Evolutionary conservation across 2,329 filamentous ascomycete genomes (phyloP), one percentile per base, ranked within the genome.

Genomic region (Didymella keratinophila): DNA sequence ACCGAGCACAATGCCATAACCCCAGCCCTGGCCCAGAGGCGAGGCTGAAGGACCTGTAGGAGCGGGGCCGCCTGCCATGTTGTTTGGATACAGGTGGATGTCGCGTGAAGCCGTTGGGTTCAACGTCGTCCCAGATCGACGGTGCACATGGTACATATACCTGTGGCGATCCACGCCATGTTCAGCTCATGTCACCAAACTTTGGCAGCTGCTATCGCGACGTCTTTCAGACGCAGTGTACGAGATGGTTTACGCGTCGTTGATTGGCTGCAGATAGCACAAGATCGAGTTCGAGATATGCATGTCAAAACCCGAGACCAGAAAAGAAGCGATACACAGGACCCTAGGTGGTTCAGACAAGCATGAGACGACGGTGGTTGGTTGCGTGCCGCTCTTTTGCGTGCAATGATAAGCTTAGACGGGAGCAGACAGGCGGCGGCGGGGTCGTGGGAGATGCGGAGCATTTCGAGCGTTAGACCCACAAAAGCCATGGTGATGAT

Each of bases 1-100:
- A 39, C 72, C 72, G 54, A 75, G 61, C 11, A 75, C 66, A 30
- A 74, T 70, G 16, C 72, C 72, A 67, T 75, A 75, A n/a, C 71
- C 71, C 69, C 69, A 71, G 52, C 55, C 68, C 54, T 70, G 69
- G 3, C 68, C 67, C 25, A 71, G 48, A 47, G 69, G 68, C n/a
- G 63, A 67, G 36, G 66, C 66, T 20, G 67, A 64, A 42, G 68
- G 65, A 25, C 68, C 67, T 20, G 66, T 62, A 21, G 69, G 69
- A 51, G 69, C 64, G 48, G 64, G 63, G 44, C 67, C 66, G 44
- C 69, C 68, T 60, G 69, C 69, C 67, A 70, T 71, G 12, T 50
- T 48, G 32, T 37, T 37, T 52, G 36, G 45, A 50, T 39, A 50
- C 45, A 47, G 32, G 41, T 18, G 30, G 51, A 34, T 53, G 46